Conservation (phyloP, 2,329 filamentous ascomycete species). For the Sclerotinia nivalis region DNA sequence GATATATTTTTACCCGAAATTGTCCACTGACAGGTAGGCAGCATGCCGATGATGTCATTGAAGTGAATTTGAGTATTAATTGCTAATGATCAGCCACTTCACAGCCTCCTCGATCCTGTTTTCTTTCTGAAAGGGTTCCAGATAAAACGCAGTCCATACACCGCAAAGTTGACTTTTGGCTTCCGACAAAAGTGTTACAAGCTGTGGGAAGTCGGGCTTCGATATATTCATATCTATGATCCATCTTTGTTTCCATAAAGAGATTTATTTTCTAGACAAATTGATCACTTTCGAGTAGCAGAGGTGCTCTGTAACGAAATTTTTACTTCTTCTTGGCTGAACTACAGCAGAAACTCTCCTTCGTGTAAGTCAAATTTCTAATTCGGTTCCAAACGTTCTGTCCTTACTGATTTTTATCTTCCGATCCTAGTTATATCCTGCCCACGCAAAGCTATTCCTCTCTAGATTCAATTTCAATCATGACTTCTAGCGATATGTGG, state of each 20-base stretch:
- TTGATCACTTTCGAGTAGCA: not conserved
- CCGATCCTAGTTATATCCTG: not conserved
- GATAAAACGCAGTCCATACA: not conserved
- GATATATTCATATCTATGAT: not conserved
- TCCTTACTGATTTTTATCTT: not conserved
- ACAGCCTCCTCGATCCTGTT: not conserved
- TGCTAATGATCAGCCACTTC: not conserved
- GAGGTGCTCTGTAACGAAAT: not conserved
- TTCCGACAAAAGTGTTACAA: not conserved
- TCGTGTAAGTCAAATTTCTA: not conserved
- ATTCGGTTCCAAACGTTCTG: not conserved
- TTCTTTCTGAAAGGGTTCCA: not conserved
- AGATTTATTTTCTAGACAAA: not conserved
- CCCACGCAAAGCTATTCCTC: not conserved
- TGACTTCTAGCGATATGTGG: not conserved
- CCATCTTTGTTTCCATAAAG: too few relatives aligned
- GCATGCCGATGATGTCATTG: not conserved
- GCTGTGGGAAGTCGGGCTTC: accelerated
- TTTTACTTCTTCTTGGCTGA: not conserved
- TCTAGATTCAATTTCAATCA: not conserved
- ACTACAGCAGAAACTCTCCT: not conserved
- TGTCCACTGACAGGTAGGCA: too few relatives aligned
- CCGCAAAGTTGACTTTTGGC: not conserved
- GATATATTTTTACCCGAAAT: not conserved
- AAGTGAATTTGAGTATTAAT: not conserved